Base-by-base conservation (phyloP, 2,329 filamentous ascomycete genomes). In the Clarireedia hainanense region DNA sequence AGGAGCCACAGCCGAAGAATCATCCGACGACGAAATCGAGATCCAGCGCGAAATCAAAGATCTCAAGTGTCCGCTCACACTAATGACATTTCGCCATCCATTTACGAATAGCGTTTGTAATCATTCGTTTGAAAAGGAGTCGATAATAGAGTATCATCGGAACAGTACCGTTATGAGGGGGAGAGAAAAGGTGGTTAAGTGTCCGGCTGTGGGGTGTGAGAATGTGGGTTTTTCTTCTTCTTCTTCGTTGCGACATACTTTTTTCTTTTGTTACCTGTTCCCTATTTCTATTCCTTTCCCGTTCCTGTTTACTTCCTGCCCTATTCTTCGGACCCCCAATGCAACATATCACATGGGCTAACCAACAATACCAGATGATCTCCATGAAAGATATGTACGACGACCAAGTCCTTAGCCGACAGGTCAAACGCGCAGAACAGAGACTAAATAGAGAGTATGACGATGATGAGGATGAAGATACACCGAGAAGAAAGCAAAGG, bases 71-170 rank as follows among this genome's bases (percentile, higher is more conserved):
- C 86, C 86, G 0, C 69, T 91, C 20, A 86, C 86, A 0, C 73
- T 90, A 61, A 74, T 75, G 51, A 74, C 79, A 46, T 84, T 89
- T 73, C 72, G 74, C 43, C 78, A 89, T 52, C 88, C 88, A 0
- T 83, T 81, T 64, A 87, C 80, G 55, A 88, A 81, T 63, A 72
- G 67, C 14, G 80, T 80, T 61, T 91, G 88, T 73, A 83, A 80
- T 55, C 88, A 91, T 68, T 84, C 80, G 0, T 91, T 89, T 66
- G 85, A 91, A 66, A 85, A 81, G 68, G 65, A 68, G 1, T 80
- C 81, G 0, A 84, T 91, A 40, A 56, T 80, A 24, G 77, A 81
- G 45, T 84, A 65, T 51, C 47, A 63, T 47, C 30, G 54, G 3
- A 36, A 47, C 1, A 51, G 60, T 24, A 62, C 56, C 2, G 57